Base-by-base conservation (phyloP, 768 basidiomycete genomes). In the Dioszegia crocea region DNA sequence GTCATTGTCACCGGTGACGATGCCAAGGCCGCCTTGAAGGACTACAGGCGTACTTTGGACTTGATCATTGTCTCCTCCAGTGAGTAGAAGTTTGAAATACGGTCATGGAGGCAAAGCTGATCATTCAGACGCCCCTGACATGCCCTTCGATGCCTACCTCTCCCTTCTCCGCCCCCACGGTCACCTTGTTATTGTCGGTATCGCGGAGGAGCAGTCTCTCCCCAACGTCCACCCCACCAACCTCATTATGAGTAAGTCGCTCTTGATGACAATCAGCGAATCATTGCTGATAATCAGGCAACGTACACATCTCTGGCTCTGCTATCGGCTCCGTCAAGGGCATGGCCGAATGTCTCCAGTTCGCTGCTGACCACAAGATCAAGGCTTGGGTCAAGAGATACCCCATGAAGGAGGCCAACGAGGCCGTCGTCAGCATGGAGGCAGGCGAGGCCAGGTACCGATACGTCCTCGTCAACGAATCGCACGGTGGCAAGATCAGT, bases 1-100 rank as follows among this genome's bases (percentile, higher is more conserved):
- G 81, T 84, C 63, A 78, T 85, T 23, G 75, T 79, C 26, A 85
- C 84, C 2, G 50, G 79, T 61, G 69, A 76, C 54, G 69, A 76
- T 56, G 67, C 44, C 30, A 68, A 62, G 23, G 61, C 63, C 5
- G 71, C 70, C 23, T 62, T 74, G 43, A 69, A 73, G 46, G 74
- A 70, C 9, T 68, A 76, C 62, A 56, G 50, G 10, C 67, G 76
- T 39, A 62, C 70, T 12, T 67, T 79, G 52, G 79, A 80, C 61
- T 57, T 80, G 26, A 77, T 80, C 64, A 62, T 80, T 46, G 73
- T 65, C 50, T 80, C 65, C 30, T 78, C 69, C 71, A 81, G 55
- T 83, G 79, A 70, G 64, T 73, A 23, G 14, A 17, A 5, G 8
- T 23, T 21, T 33, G 8, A 33, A 43, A 59, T 12, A 60, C n/a